A percentile compares a stretch with the other conserved stretches of the same genome.
Evolutionary conservation across 2,329 filamentous ascomycete genomes (phyloP).

Genomic region (Thermothelomyces thermophilus): DNA sequence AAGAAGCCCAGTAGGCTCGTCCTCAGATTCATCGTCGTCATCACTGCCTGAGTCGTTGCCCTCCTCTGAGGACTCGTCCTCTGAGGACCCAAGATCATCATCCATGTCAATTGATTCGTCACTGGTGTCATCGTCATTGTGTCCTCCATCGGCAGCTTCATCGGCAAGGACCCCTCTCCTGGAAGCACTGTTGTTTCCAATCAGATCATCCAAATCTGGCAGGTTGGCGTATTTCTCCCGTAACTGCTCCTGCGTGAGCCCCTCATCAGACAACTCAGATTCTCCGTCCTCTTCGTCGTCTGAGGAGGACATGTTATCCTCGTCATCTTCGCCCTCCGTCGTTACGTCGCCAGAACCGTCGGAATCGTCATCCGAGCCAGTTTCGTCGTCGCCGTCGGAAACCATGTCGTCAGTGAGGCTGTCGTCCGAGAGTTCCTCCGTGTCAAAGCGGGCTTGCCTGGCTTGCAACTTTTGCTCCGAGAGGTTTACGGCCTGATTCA

Average conservation of each 20-base stretch:
- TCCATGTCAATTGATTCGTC: constrained; percentile 66
- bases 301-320: constrained; percentile 54
- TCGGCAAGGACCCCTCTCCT: constrained; percentile 19
- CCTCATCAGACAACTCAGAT: constrained; percentile 52
- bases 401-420: constrained; percentile 42
- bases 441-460: constrained; percentile 48
- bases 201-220: constrained; percentile 38
- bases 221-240: constrained; percentile 62
- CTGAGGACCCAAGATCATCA: constrained; percentile 56
- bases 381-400: constrained; percentile 35
- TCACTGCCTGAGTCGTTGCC: constrained; percentile 41
- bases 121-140: constrained; percentile 44
- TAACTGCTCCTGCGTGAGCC: constrained; percentile 62
- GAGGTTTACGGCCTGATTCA: constrained; percentile 66
- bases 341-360: constrained; percentile 27
- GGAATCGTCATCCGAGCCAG: constrained; percentile 24
- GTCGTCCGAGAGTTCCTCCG: constrained; percentile 41
- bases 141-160: constrained; percentile 21
- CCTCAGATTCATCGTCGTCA: constrained; percentile 37
- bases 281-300: constrained; percentile 57
- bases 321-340: constrained; percentile 40
- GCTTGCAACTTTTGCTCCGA: constrained; percentile 64
- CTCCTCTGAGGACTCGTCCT: constrained; percentile 38
- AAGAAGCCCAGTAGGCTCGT: constrained; percentile 42
- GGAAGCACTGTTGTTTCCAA: constrained; percentile 25